Base-by-base conservation (phyloP, 371 early-diverging fungal species). In the Mucor indicus region DNA sequence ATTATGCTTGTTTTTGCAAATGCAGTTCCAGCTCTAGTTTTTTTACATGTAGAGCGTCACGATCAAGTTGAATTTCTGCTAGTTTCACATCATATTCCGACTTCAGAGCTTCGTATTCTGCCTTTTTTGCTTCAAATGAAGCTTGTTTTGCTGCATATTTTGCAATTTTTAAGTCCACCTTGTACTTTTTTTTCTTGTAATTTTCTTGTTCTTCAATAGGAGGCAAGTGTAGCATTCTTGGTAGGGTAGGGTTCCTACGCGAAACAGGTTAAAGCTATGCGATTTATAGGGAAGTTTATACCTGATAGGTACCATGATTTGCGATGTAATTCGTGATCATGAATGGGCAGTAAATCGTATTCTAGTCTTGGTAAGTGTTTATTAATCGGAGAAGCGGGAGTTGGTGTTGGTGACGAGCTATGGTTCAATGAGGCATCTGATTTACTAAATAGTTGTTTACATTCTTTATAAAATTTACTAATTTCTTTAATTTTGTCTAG, bases 401-500 rank as follows among this genome's bases (percentile, higher is more conserved):
- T n/a, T n/a, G n/a, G n/a, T n/a, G n/a, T n/a, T n/a, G n/a, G n/a
- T n/a, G n/a, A n/a, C n/a, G n/a, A n/a, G n/a, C n/a, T n/a, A n/a
- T n/a, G n/a, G n/a, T n/a, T n/a, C n/a, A n/a, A n/a, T n/a, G n/a
- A n/a, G n/a, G n/a, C n/a, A n/a, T n/a, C n/a, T n/a, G n/a, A n/a
- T n/a, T n/a, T n/a, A 1, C 52, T 48, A 48, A 57, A 57, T 15
- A 57, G 25, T 27, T 48, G 48, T 47, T 52, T 57, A 48, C 58
- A 57, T 52, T 57, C 52, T 48, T 57, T 51, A 35, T 52, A 38
- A 16, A 48, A 57, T 48, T 57, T 57, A 27, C 44, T 52, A 9
- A 51, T 38, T 44, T 57, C 58, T 42, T 50, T 57, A 9, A 57
- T 50, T 57, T 47, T 57, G 15, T 57, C 57, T 57, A 37, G 7